phyloP scores from a whole-genome alignment of 1,284 basidiomycete genomes.

The Earliella scabrosa region DNA sequence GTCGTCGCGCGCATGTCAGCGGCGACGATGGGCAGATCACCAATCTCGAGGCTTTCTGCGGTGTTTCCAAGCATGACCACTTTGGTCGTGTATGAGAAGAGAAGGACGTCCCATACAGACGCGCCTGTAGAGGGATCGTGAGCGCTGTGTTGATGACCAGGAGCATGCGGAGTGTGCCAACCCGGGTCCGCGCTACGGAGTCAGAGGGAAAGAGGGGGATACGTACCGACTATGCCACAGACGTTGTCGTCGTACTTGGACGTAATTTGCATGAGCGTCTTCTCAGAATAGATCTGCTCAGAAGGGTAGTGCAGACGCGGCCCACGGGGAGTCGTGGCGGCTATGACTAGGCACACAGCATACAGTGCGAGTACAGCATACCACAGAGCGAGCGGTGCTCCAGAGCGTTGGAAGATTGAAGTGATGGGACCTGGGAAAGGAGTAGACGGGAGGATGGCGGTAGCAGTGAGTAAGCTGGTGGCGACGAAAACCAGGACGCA shows the following conservation, averaged over 20 bases:
- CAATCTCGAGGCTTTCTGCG: constrained; percentile 78
- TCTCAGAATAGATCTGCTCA: constrained; percentile 74
- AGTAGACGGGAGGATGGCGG: constrained; percentile 61
- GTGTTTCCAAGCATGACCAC: constrained; percentile 83
- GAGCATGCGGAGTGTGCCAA: no score
- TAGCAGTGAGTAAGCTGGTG: constrained; percentile 49
- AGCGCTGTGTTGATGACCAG: background rate
- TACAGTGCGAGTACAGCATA: constrained; percentile 56
- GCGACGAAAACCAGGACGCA: constrained; percentile 61
- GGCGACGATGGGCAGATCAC: constrained; percentile 82
- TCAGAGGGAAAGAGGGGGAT: constrained; percentile 1
- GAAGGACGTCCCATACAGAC: constrained; percentile 58
- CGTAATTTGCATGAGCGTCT: constrained; percentile 59
- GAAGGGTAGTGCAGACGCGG: constrained; percentile 77
- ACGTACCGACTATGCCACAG: constrained; percentile 56
- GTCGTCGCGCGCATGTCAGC: constrained; percentile 69
- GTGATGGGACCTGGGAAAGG: constrained; percentile 40
- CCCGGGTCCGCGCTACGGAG: no score
- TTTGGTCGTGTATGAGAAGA: constrained; percentile 85
- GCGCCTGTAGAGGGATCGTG: constrained; percentile 25
- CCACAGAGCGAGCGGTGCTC: constrained; percentile 45
- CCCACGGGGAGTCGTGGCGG: constrained; percentile 68
- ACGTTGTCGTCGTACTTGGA: constrained; percentile 68
- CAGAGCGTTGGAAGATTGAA: constrained; percentile 17
- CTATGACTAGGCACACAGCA: constrained; percentile 48